Conservation (phyloP, 495 filamentous ascomycete species). For the Filosporella fistucella region DNA sequence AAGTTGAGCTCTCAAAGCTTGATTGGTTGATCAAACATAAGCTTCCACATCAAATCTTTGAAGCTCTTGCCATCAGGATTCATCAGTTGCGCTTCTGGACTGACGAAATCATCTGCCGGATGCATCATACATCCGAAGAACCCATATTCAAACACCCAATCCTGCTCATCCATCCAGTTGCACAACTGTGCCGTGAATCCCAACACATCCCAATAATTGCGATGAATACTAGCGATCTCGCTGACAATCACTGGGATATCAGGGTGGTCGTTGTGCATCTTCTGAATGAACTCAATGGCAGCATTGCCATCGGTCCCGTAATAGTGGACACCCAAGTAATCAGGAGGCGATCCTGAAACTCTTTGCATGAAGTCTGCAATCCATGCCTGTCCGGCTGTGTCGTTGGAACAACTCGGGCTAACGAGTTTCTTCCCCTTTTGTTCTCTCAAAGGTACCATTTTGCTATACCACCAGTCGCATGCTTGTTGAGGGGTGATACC, state of each 20-base stretch:
- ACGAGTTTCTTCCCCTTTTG: conserved; percentile 36
- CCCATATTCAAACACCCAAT: conserved; percentile 36
- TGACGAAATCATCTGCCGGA: conserved; percentile 35
- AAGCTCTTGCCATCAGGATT: conserved; percentile 34
- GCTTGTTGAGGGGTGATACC: conserved; percentile 32
- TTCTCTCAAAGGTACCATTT: conserved; percentile 31
- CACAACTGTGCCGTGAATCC: conserved; percentile 32
- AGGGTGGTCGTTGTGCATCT: conserved; percentile 30
- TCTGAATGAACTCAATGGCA: conserved; percentile 13
- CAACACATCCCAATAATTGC: conserved; percentile 28
- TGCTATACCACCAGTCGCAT: conserved; percentile 28
- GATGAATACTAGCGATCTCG: conserved; percentile 37
- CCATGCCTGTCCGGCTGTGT: conserved; percentile 32
- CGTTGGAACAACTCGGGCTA: conserved; percentile 27
- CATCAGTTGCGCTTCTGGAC: conserved; percentile 38
- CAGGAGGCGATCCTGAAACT: conserved; percentile 23
- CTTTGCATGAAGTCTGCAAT: conserved; percentile 36
- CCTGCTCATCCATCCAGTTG: conserved; percentile 36
- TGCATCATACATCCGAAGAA: conserved; percentile 38
- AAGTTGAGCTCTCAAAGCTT: too few relatives aligned
- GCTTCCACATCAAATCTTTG: conserved; percentile 22
- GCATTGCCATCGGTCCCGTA: not conserved
- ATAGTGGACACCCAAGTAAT: conserved; percentile 36
- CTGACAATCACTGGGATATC: conserved; percentile 29
- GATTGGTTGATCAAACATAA: conserved; percentile 10